Conservation (phyloP, 306 rosid species). For the Castanea sativa region DNA sequence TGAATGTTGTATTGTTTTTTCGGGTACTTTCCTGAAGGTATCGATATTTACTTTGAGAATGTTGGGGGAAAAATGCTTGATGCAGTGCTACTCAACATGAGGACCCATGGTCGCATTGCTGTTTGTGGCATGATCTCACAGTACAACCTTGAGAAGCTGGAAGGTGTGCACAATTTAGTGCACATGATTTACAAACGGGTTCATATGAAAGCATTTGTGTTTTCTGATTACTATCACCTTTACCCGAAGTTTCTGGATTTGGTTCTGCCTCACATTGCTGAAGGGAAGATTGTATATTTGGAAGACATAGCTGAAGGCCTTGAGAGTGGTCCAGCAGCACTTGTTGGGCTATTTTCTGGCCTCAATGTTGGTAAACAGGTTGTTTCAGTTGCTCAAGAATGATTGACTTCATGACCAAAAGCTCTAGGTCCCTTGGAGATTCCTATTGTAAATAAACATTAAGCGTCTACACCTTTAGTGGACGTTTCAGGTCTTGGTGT, state of each 20-base stretch:
- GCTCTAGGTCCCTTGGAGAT: neutral
- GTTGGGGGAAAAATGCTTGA: conserved; percentile 38
- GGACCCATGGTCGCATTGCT: conserved; percentile 17
- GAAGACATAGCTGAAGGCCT: conserved; percentile 39
- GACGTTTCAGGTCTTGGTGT: no score
- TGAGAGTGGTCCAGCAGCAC: conserved; percentile 29
- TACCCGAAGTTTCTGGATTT: conserved; percentile 17
- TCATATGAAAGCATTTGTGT: conserved; percentile 23
- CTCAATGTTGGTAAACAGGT: conserved; percentile 39
- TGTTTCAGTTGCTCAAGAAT: conserved; percentile 12
- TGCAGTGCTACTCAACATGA: conserved; percentile 36
- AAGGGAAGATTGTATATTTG: conserved; percentile 26
- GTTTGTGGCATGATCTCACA: conserved; percentile 42
- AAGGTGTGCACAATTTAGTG: conserved; percentile 31
- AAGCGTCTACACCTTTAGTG: no score
- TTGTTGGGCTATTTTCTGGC: conserved; percentile 33
- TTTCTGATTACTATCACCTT: conserved; percentile 7
- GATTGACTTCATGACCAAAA: neutral
- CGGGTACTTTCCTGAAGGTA: conserved; percentile 26
- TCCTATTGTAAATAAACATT: neutral
- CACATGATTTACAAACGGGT: neutral
- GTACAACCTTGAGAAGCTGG: conserved; percentile 31
- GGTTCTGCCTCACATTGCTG: conserved; percentile 17
- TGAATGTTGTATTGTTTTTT: no score
- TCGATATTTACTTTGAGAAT: conserved; percentile 27